phyloP scores from a whole-genome alignment of 306 rosid genomes.

The Dryas alaskensis region DNA sequence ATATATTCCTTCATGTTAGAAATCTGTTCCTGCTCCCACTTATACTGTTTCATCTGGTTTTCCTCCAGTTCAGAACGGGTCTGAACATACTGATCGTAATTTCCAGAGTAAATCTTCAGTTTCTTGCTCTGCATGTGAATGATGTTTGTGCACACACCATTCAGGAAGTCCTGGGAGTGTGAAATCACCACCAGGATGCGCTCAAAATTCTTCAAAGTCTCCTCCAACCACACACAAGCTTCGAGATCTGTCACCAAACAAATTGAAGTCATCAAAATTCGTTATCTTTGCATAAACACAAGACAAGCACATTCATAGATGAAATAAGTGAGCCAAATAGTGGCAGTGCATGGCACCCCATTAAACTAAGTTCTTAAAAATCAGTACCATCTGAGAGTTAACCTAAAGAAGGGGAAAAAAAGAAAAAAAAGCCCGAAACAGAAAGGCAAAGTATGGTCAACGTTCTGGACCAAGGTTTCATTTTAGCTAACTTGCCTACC shows the following conservation, averaged over 20 bases:
- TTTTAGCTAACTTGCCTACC: background rate
- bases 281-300: background rate
- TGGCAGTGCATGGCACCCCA: background rate
- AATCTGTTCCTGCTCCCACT: conserved; percentile 99
- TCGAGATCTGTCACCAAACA: conserved; percentile 65
- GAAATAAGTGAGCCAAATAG: background rate
- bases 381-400: background rate
- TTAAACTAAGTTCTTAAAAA: background rate
- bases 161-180: conserved; percentile 95
- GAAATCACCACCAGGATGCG: conserved; percentile 94
- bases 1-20: conserved; percentile 91
- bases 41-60: conserved; percentile 98
- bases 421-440: background rate
- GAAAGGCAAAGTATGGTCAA: no score
- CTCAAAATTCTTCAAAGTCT: conserved; percentile 81
- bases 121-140: conserved; percentile 92
- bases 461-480: background rate
- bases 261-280: background rate
- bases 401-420: background rate
- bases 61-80: conserved; percentile 93
- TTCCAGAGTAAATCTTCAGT: conserved; percentile 80
- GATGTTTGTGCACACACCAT: conserved; percentile 99
- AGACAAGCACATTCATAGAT: background rate
- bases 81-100: conserved; percentile 92
- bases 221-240: conserved; percentile 99